These are phyloP conservation scores for Scolecobasidium constrictum DNA, from an alignment of 2,329 filamentous ascomycete genomes.

Conservation along the genomic window DNA sequence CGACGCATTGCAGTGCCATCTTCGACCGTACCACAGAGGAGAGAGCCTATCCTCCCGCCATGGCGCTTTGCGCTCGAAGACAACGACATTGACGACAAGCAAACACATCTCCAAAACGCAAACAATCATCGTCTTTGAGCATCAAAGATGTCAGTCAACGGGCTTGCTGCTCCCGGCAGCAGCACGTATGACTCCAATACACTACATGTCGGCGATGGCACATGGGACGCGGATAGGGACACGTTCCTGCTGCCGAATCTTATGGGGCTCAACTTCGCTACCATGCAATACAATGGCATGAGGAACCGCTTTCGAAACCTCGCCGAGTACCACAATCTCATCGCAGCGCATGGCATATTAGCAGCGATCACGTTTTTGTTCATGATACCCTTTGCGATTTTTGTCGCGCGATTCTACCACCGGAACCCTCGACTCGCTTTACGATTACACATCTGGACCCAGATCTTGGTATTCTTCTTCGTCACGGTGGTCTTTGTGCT, in stretches of 20 bases:
- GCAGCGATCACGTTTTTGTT: slow-evolving; percentile 64
- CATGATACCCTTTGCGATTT: slow-evolving; percentile 62
- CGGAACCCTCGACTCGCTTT: slow-evolving; percentile 50
- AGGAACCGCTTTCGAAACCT: slow-evolving; percentile 65
- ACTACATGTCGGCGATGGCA: slow-evolving; percentile 71
- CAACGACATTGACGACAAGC: too few species aligned
- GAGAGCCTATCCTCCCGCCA: too few species aligned
- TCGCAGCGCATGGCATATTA: slow-evolving; percentile 61
- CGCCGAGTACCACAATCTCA: slow-evolving; percentile 57
- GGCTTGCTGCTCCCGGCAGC: slow-evolving; percentile 50
- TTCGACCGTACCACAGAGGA: too few species aligned
- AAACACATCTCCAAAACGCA: too few species aligned
- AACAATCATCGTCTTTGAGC: too few species aligned
- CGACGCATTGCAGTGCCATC: too few species aligned
- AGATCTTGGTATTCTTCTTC: slow-evolving; percentile 57
- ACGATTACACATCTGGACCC: slow-evolving; percentile 62
- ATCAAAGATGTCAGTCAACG: not conserved
- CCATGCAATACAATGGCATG: slow-evolving; percentile 83
- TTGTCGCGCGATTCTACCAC: slow-evolving; percentile 61
- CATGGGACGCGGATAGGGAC: slow-evolving; percentile 70
- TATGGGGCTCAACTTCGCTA: slow-evolving; percentile 65
- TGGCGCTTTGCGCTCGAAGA: too few species aligned
- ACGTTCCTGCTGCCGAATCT: slow-evolving; percentile 70
- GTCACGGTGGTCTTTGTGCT: slow-evolving; percentile 62
- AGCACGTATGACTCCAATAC: slow-evolving; percentile 63